Conservation (phyloP, 352 stramenopile genomes). For the Globisporangium cederbergense region DNA sequence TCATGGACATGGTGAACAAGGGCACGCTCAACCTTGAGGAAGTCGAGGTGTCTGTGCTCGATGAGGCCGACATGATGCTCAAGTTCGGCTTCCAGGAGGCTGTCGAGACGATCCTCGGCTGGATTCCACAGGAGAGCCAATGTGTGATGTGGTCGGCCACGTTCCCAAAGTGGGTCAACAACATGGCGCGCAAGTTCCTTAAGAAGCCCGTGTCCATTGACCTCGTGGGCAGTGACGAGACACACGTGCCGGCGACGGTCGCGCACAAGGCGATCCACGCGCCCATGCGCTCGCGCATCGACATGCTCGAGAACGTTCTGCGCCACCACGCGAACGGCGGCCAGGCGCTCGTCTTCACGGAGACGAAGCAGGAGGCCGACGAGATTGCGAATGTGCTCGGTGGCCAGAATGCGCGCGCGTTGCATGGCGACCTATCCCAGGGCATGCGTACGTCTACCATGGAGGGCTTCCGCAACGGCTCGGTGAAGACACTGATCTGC, state of each 20-base stretch:
- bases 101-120: conserved; percentile 93
- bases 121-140: conserved; percentile 76
- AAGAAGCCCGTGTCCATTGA: conserved; percentile 93
- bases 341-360: conserved; percentile 95
- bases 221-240: conserved; percentile 88
- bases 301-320: conserved; percentile 68
- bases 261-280: conserved; percentile 92
- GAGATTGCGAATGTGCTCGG: conserved; percentile 90
- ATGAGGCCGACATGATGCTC: conserved; percentile 98
- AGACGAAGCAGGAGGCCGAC: conserved; percentile 96
- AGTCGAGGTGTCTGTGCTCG: conserved; percentile 90
- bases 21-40: conserved; percentile 88
- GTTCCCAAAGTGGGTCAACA: conserved; percentile 93
- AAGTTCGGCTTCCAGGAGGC: conserved; percentile 98
- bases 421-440: conserved; percentile 81
- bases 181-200: conserved; percentile 93
- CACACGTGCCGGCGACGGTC: conserved; percentile 83
- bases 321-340: conserved; percentile 61
- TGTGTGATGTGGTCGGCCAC: conserved; percentile 97
- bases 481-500: conserved; percentile 91
- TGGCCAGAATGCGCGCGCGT: conserved; percentile 46
- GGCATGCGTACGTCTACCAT: conserved; percentile 93
- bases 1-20: conserved; percentile 96
- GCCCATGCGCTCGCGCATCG: conserved; percentile 60
- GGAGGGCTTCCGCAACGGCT: conserved; percentile 92